These are phyloP conservation scores for Scedosporium boydii DNA, from an alignment of 2,329 filamentous ascomycete genomes.

Conservation along the genomic window DNA sequence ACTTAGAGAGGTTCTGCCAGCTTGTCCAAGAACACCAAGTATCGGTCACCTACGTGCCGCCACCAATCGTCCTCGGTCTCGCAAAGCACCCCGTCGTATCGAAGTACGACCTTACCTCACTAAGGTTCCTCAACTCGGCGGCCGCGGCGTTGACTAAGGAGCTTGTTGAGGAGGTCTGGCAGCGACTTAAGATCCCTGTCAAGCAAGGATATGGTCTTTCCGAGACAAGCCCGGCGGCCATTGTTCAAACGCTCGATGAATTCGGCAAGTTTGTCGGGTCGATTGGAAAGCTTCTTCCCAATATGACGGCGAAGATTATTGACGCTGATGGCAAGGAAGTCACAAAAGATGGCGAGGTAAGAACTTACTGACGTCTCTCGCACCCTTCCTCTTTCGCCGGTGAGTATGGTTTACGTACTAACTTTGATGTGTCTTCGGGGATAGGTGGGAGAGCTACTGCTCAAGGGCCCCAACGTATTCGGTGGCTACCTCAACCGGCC, in stretches of 20 bases:
- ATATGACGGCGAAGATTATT: constrained; percentile 75
- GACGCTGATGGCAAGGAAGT: constrained; percentile 49
- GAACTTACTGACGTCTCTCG: neutral
- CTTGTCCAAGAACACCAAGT: constrained; percentile 66
- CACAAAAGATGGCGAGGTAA: constrained; percentile 33
- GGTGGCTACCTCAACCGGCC: constrained; percentile 68
- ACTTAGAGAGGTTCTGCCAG: constrained; percentile 67
- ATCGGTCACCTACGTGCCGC: constrained; percentile 74
- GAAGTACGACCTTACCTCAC: constrained; percentile 68
- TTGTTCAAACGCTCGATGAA: constrained; percentile 62
- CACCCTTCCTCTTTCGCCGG: too few species aligned
- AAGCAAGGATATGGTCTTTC: constrained; percentile 92
- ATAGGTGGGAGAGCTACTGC: constrained; percentile 58
- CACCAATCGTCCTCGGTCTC: constrained; percentile 72
- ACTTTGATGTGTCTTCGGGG: neutral
- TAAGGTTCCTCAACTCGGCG: constrained; percentile 80
- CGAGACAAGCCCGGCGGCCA: constrained; percentile 74
- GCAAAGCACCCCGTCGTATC: constrained; percentile 69
- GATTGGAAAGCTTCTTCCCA: constrained; percentile 68
- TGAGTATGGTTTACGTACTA: neutral
- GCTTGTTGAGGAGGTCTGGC: constrained; percentile 66
- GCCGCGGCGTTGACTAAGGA: constrained; percentile 78
- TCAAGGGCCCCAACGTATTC: constrained; percentile 74
- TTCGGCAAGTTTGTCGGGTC: constrained; percentile 71
- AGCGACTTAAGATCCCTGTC: constrained; percentile 64